These are phyloP conservation scores for Castanea crenata DNA, from an alignment of 306 rosid genomes.

Conservation along the genomic window DNA sequence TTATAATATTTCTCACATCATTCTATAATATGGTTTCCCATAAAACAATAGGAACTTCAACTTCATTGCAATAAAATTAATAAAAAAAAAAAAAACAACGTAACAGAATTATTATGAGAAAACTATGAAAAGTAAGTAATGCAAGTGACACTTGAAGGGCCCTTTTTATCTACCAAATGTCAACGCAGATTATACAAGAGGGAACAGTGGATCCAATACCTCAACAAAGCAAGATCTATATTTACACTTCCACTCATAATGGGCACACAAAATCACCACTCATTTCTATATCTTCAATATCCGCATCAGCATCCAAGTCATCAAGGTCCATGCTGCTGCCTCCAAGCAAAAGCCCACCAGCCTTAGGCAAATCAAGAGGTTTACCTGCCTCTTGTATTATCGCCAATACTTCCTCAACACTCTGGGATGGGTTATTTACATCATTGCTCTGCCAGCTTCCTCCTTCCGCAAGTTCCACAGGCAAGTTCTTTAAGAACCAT, in stretches of 20 bases:
- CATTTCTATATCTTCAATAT: slow-evolving; percentile 55
- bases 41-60: background rate
- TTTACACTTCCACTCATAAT: slow-evolving; percentile 32
- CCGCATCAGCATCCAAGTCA: slow-evolving; percentile 65
- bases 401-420: slow-evolving; percentile 57
- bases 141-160: slow-evolving; percentile 13
- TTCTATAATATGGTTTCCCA: background rate
- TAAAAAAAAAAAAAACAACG: background rate
- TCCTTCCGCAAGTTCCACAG: slow-evolving; percentile 64
- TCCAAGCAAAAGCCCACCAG: slow-evolving; percentile 37
- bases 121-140: slow-evolving; percentile 5
- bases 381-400: slow-evolving; percentile 73
- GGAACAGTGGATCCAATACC: slow-evolving; percentile 12
- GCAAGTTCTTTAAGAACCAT: slow-evolving; percentile 77
- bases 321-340: slow-evolving; percentile 73
- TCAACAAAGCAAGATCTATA: background rate
- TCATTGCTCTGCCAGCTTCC: slow-evolving; percentile 66
- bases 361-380: slow-evolving; percentile 28
- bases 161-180: slow-evolving; percentile 3
- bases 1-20: background rate
- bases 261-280: slow-evolving; percentile 67
- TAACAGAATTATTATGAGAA: background rate
- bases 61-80: background rate
- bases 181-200: slow-evolving; percentile 5
- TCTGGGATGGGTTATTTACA: slow-evolving; percentile 61